Conservation (phyloP, 2,329 filamentous ascomycete species). For the Alternaria arbusti region DNA sequence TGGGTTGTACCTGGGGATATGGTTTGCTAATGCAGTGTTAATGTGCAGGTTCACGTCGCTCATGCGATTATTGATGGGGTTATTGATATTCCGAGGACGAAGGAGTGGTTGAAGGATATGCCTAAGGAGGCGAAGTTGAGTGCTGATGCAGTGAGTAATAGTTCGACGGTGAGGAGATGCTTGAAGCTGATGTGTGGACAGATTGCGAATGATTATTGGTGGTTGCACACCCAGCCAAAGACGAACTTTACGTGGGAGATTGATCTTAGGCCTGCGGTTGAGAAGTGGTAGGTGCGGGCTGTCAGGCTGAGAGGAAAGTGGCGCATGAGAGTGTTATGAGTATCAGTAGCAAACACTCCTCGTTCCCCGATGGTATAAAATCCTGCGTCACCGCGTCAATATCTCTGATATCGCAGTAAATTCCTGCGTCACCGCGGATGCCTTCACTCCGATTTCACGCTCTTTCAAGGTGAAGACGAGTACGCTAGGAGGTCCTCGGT, state of each 20-base stretch:
- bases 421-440: neutral
- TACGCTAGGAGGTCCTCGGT: neutral
- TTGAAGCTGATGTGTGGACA: slow-evolving; percentile 43
- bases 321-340: neutral
- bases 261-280: slow-evolving; percentile 78
- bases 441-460: neutral
- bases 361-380: neutral
- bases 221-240: slow-evolving; percentile 78
- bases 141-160: slow-evolving; percentile 71
- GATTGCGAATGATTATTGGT: slow-evolving; percentile 89
- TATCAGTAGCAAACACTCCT: neutral
- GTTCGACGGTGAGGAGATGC: neutral
- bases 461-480: neutral
- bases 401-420: neutral
- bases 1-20: too few relatives aligned
- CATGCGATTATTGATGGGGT: slow-evolving; percentile 84
- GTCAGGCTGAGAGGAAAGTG: neutral
- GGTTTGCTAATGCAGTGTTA: neutral
- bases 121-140: slow-evolving; percentile 72
- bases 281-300: slow-evolving; percentile 73
- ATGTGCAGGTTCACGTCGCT: slow-evolving; percentile 68
- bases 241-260: slow-evolving; percentile 83
- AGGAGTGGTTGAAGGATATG: slow-evolving; percentile 63
- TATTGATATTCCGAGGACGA: slow-evolving; percentile 79
- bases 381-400: neutral